Conservation (phyloP, 345 rosid species). For the Syzygium aqueum region DNA sequence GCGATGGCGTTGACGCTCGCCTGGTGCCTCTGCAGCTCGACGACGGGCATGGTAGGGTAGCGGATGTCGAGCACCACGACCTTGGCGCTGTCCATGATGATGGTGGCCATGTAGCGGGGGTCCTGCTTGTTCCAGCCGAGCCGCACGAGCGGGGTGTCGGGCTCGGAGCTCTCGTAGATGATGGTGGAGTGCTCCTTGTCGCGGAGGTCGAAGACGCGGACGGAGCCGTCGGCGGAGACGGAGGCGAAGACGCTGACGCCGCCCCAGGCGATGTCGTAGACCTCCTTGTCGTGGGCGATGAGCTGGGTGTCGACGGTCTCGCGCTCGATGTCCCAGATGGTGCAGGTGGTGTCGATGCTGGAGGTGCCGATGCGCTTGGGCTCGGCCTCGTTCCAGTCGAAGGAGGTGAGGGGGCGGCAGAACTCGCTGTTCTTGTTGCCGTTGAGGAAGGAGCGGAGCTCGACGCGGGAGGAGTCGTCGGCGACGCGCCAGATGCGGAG, state of each 20-base stretch:
- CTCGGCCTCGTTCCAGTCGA: conserved; percentile 96
- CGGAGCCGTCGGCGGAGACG: conserved; percentile 90
- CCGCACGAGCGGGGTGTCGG: conserved; percentile 83
- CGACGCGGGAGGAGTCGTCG: conserved; percentile 54
- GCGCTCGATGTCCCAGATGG: conserved; percentile 91
- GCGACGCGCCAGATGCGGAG: conserved; percentile 81
- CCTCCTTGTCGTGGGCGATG: conserved; percentile 96
- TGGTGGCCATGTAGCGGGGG: conserved; percentile 94
- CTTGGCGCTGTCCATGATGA: conserved; percentile 89
- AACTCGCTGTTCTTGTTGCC: conserved; percentile 86
- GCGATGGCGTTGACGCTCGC: conserved; percentile 88
- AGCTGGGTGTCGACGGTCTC: conserved; percentile 92
- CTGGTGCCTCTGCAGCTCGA: conserved; percentile 88
- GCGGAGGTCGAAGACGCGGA: conserved; percentile 77
- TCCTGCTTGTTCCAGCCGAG: conserved; percentile 99
- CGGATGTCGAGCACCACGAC: conserved; percentile 93
- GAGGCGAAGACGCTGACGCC: conserved; percentile 92
- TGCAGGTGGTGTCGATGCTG: conserved; percentile 87
- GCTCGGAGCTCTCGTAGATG: conserved; percentile 89
- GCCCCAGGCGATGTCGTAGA: conserved; percentile 96
- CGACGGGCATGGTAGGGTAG: conserved; percentile 84
- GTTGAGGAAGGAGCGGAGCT: conserved; percentile 65
- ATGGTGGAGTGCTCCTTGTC: conserved; percentile 93
- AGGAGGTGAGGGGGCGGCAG: conserved; percentile 89
- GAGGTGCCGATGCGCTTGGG: conserved; percentile 88